phyloP scores from a whole-genome alignment of 2,329 filamentous ascomycete species.

The Rugonectria rugulosa region DNA sequence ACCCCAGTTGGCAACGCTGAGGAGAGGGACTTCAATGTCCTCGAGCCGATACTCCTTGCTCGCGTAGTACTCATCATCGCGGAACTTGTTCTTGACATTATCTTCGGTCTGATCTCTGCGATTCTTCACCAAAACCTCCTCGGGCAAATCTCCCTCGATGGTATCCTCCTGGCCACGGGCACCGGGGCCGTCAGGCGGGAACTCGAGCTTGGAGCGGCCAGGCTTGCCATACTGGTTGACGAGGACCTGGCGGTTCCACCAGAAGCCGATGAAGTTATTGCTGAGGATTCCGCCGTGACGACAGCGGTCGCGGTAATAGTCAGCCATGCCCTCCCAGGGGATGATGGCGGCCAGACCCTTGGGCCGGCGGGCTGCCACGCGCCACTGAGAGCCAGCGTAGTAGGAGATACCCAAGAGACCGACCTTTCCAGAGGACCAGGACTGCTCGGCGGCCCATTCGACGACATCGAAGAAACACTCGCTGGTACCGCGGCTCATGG shows the following conservation, averaged over 20 bases:
- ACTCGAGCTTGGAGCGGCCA: constrained; percentile 10
- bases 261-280: constrained; percentile 59
- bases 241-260: constrained; percentile 39
- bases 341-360: constrained; percentile 57
- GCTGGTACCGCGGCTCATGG: constrained; percentile 56
- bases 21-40: constrained; percentile 72
- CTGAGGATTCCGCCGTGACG: constrained; percentile 69
- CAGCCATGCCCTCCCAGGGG: constrained; percentile 61
- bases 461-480: constrained; percentile 59
- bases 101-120: constrained; percentile 56
- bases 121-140: constrained; percentile 58
- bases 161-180: constrained; percentile 49
- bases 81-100: constrained; percentile 60
- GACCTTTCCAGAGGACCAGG: constrained; percentile 58
- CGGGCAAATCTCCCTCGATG: constrained; percentile 64
- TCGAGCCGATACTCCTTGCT: constrained; percentile 70
- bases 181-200: constrained; percentile 15
- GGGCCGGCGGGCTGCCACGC: constrained; percentile 55
- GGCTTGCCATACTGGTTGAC: constrained; percentile 69
- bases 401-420: constrained; percentile 58
- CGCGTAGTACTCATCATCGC: constrained; percentile 70
- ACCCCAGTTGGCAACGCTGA: constrained; percentile 75
- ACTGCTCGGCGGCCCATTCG: constrained; percentile 55
- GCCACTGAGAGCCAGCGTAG: constrained; percentile 57
- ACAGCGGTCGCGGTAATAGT: constrained; percentile 64